Evolutionary conservation across 441 rosid species (phyloP).

Genomic region (Erodium trifolium): DNA sequence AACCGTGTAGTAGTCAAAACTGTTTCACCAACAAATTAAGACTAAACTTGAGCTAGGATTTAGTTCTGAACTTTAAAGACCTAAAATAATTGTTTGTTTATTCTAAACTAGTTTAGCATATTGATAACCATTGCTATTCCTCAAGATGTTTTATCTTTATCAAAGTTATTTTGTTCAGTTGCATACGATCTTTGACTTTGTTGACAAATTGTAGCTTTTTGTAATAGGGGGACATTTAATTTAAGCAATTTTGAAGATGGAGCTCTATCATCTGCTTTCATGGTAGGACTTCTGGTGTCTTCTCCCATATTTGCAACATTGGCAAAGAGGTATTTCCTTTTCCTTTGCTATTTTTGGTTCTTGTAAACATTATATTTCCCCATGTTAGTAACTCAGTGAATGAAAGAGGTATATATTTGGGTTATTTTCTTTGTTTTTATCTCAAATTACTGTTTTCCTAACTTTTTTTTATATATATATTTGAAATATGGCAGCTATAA

Average conservation of each 20-base stretch:
- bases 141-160: not conserved
- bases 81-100: not conserved
- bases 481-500: slow-evolving; percentile 44
- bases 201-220: not conserved
- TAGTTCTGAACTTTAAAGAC: not conserved
- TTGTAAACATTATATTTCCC: not conserved
- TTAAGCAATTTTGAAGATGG: slow-evolving; percentile 90
- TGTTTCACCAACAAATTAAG: not conserved
- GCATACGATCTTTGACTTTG: not conserved
- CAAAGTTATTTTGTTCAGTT: not conserved
- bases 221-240: slow-evolving; percentile 70
- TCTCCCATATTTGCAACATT: slow-evolving; percentile 89
- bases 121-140: not conserved
- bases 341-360: not conserved
- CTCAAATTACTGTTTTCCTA: slow-evolving; percentile 13
- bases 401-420: not conserved
- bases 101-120: not conserved
- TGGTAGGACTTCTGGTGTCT: slow-evolving; percentile 92
- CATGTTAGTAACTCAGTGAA: not conserved
- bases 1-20: slow-evolving; percentile 4
- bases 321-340: slow-evolving; percentile 59
- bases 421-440: not conserved
- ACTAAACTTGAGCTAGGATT: not conserved
- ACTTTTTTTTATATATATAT: slow-evolving; percentile 9
- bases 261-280: slow-evolving; percentile 79